These are phyloP conservation scores for Akanthomyces lecanii DNA, from an alignment of 2,329 filamentous ascomycete genomes.

Conservation along the genomic window DNA sequence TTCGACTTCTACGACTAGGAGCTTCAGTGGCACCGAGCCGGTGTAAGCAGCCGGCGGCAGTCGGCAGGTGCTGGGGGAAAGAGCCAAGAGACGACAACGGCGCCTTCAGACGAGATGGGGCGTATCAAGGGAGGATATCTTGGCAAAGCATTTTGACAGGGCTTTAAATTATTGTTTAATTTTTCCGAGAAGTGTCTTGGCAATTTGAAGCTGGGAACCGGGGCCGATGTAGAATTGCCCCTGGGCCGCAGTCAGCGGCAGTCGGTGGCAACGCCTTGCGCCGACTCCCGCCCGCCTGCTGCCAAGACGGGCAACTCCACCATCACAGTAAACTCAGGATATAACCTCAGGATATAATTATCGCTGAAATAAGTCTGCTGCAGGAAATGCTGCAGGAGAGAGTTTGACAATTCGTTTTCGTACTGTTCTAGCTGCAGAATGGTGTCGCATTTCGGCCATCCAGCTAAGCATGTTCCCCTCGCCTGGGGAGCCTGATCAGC, in stretches of 20 bases:
- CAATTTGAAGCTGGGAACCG: background rate
- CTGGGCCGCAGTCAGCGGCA: background rate
- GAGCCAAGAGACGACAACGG: background rate
- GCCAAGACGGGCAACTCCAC: background rate
- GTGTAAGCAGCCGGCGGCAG: background rate
- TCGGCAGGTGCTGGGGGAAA: constrained; percentile 4
- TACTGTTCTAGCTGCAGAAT: too few relatives aligned
- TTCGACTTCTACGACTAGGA: background rate
- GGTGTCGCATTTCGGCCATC: too few relatives aligned
- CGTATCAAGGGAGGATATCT: background rate
- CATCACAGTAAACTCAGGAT: background rate
- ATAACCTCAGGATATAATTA: too few relatives aligned
- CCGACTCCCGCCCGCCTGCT: constrained; percentile 6
- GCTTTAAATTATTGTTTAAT: constrained; percentile 5
- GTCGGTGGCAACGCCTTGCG: background rate
- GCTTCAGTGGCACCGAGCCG: constrained; percentile 12
- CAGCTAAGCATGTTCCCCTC: too few relatives aligned
- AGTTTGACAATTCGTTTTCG: too few relatives aligned
- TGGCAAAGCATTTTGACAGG: background rate
- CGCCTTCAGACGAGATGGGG: background rate
- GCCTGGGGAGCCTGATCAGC: too few relatives aligned
- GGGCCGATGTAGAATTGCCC: background rate
- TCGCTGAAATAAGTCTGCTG: too few relatives aligned
- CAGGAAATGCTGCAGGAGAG: too few relatives aligned
- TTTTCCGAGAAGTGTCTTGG: background rate